phyloP scores from a whole-genome alignment of 2,329 filamentous ascomycete species.

The Fusarium lateritium region DNA sequence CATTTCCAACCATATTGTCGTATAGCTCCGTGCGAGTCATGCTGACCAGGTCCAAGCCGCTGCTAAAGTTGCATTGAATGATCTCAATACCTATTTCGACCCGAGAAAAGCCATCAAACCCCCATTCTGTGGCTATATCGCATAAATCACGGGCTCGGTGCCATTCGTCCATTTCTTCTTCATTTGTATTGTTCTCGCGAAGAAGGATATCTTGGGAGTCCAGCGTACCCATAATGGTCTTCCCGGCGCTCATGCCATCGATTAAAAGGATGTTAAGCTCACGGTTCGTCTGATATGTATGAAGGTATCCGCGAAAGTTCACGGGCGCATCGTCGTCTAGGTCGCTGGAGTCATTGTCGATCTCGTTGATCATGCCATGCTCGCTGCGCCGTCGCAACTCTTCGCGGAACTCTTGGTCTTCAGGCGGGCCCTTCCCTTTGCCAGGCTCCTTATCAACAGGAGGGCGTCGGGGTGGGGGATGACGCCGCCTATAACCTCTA shows the following conservation, averaged over 20 bases:
- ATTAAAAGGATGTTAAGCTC: constrained; percentile 75
- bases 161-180: constrained; percentile 57
- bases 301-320: constrained; percentile 70
- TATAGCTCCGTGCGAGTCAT: constrained; percentile 48
- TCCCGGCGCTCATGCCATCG: constrained; percentile 79
- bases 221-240: constrained; percentile 75
- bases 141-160: constrained; percentile 71
- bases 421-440: constrained; percentile 1
- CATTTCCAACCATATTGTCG: constrained; percentile 33
- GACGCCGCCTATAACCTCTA: background rate
- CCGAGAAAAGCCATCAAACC: constrained; percentile 75
- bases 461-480: background rate
- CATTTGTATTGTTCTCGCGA: constrained; percentile 55
- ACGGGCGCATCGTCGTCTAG: constrained; percentile 11
- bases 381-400: constrained; percentile 27
- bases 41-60: constrained; percentile 57
- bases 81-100: constrained; percentile 81
- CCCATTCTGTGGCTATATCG: constrained; percentile 65
- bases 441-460: constrained; percentile 1
- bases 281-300: constrained; percentile 73
- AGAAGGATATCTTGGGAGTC: constrained; percentile 77
- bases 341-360: background rate
- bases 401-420: constrained; percentile 10
- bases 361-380: background rate
- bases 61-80: constrained; percentile 74